phyloP scores from a whole-genome alignment of 306 rosid species.

The Acacia crassicarpa region DNA sequence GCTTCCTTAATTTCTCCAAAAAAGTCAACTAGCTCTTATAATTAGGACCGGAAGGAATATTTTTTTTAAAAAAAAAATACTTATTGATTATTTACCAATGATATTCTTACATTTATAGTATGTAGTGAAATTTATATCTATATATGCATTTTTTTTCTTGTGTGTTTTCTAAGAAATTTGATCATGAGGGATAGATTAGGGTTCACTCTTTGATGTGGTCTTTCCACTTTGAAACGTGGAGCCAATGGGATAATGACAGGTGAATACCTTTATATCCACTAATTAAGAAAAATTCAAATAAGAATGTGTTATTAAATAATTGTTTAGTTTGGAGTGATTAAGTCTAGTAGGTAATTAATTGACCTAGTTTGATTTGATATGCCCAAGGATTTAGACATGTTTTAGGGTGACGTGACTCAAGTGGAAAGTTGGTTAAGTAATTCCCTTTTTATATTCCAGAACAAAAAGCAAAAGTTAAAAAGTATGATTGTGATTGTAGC shows the following conservation, averaged over 20 bases:
- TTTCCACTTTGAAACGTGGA: conserved; percentile 11
- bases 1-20: too few species aligned
- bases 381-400: not conserved
- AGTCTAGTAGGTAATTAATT: not conserved
- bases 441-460: conserved; percentile 4
- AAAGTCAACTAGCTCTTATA: too few species aligned
- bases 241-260: conserved; percentile 12
- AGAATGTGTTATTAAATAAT: not conserved
- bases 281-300: not conserved
- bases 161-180: not conserved
- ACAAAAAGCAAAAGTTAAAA: conserved; percentile 19
- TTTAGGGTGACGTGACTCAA: conserved; percentile 27
- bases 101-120: too few species aligned
- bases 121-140: too few species aligned
- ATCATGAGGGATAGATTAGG: not conserved
- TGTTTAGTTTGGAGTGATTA: not conserved
- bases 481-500: conserved; percentile 37
- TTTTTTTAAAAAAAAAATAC: too few species aligned
- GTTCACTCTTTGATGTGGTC: not conserved
- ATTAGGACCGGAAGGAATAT: too few species aligned
- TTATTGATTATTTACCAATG: not conserved
- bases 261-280: conserved; percentile 10
- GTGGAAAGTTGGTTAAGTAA: conserved; percentile 3
- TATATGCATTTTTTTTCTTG: not conserved
- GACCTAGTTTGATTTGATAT: not conserved